Conservation (phyloP, 306 rosid genomes). For the Luffa acutangula region DNA sequence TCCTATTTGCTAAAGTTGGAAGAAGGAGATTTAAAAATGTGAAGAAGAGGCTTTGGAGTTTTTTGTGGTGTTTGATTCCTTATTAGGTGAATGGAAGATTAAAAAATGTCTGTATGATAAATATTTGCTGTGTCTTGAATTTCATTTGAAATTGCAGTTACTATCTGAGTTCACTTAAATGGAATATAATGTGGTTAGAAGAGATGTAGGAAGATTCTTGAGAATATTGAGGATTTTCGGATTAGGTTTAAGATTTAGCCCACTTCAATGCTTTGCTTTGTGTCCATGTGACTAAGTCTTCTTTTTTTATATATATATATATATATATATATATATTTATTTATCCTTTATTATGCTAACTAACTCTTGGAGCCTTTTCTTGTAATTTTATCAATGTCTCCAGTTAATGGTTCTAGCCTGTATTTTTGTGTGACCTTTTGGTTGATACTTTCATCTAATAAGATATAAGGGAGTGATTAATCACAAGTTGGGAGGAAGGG, state of each 20-base stretch:
- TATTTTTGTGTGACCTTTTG: neutral
- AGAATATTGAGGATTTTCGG: neutral
- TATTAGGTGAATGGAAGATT: neutral
- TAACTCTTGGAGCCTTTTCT: neutral
- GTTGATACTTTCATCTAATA: neutral
- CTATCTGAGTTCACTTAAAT: neutral
- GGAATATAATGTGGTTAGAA: neutral
- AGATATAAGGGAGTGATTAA: neutral
- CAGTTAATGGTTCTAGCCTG: neutral
- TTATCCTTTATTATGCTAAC: neutral
- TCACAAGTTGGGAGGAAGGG: neutral
- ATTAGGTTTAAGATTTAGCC: neutral
- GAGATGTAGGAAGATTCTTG: neutral
- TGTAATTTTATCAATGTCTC: neutral
- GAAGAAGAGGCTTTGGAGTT: conserved; percentile 7
- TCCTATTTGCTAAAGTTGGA: conserved; percentile 12
- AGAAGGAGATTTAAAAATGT: conserved; percentile 4
- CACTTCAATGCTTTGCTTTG: neutral
- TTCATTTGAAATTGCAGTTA: neutral
- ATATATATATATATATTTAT: too few relatives aligned
- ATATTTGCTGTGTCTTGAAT: neutral
- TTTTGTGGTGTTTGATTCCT: neutral
- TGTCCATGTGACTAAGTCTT: neutral
- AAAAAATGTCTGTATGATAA: neutral
- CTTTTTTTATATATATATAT: too few relatives aligned